Base-by-base conservation (phyloP, 1,284 basidiomycete species). In the Boletellus sp. region DNA sequence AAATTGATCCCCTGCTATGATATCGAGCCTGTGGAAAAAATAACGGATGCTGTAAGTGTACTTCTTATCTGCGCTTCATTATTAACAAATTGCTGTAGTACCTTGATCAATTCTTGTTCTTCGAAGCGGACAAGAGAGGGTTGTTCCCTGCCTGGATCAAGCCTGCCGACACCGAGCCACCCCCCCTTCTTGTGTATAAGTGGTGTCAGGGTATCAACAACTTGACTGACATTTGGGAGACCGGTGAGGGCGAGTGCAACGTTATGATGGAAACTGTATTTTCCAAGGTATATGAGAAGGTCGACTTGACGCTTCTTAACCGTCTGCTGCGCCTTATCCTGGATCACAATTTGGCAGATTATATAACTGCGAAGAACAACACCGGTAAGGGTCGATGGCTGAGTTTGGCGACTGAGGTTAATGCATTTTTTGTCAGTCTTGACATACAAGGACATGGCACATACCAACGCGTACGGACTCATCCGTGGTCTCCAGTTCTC, bases 91-190 rank as follows among this genome's bases (percentile, higher is more conserved):
- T 36, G 7, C 43, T 6, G 13, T 58, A 87, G 82, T 97, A 97
- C 69, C 83, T 97, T 40, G 91, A 94, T 66, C 91, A 93, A 71
- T 93, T 92, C 81, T 64, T 91, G 45, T 90, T 89, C 78, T 91
- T 91, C 60, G 87, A 90, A 71, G 93, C 92, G n/a, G 95, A 97
- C 73, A 97, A 97, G 72, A 89, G 95, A 62, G 91, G 92, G 49
- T 74, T 97, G 18, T 97, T 98, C 86, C 94, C 95, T 13, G 83
- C 92, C 4, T 97, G 95, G 93, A 95, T 98, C 70, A 97, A 97
- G 73, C 95, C 94, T 21, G 90, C 91, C 38, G 94, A 98, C 63
- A 94, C 92, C 0, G 94, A 97, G 64, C 95, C 95, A 1, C 94
- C 95, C 1, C 95, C 94, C 13, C 80, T 98, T 16, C 83, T 98